These are phyloP conservation scores for Hydrangea macrophylla DNA, from an alignment of 148 eudicot genomes.

Conservation along the genomic window DNA sequence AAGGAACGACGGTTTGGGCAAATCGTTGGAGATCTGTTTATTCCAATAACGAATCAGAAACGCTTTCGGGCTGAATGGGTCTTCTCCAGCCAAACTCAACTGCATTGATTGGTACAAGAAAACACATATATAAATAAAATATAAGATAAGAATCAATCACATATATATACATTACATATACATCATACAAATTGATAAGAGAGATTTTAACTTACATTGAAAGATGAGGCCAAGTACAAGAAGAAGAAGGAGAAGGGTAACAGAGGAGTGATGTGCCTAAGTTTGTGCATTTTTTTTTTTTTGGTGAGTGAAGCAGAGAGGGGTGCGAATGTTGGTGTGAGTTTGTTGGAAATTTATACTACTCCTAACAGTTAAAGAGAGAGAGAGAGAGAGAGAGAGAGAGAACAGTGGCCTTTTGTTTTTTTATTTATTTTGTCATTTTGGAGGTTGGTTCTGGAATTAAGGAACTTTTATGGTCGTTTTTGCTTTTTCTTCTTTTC, in stretches of 20 bases:
- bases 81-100: slow-evolving; percentile 33
- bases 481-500: no score
- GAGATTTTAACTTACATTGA: slow-evolving; percentile 36
- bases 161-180: background rate
- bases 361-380: background rate
- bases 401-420: no score
- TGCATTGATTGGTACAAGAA: slow-evolving; percentile 24
- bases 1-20: slow-evolving; percentile 42
- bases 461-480: no score
- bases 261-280: slow-evolving; percentile 18
- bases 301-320: slow-evolving; percentile 18
- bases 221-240: slow-evolving; percentile 26
- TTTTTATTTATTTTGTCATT: no score
- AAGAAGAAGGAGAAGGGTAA: slow-evolving; percentile 21
- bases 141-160: slow-evolving; percentile 6
- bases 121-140: background rate
- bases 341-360: slow-evolving; percentile 34
- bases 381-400: slow-evolving; percentile 8
- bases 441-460: no score
- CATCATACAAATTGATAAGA: background rate
- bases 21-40: slow-evolving; percentile 44
- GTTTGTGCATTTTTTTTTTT: slow-evolving; percentile 13
- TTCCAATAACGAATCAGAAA: slow-evolving; percentile 52
- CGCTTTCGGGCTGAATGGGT: slow-evolving; percentile 48
- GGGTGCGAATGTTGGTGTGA: slow-evolving; percentile 48